Evolutionary conservation across 495 filamentous ascomycete species (phyloP), one percentile per base, ranked within the genome.

Genomic region (Neurospora sp.): DNA sequence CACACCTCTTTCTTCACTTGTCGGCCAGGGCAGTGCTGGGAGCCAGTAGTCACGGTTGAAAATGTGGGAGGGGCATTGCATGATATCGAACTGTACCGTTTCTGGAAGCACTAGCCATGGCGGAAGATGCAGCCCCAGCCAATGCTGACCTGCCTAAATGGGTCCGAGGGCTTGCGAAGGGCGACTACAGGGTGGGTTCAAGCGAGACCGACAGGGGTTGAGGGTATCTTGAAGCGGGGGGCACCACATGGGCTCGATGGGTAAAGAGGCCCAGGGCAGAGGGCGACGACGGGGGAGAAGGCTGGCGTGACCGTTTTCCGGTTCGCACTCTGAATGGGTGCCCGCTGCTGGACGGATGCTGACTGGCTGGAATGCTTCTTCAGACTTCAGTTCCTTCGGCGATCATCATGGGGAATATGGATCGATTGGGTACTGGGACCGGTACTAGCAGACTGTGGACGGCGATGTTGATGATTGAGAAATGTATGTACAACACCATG

Each of bases 141-240:
- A 78, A 75, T 70, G 73, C 54, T 73, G 78, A 82, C 80, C 80
- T 82, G 80, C 80, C 80, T 80, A 82, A 82, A 81, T 78, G 76
- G 79, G 80, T 69, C 66, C 78, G 79, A 82, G 73, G 79, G 80
- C 79, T 80, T 76, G 79, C 41, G 27, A 66, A 66, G 54, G 54
- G 54, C 54, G 31, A 66, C 54, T 66, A 66, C 54, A 66, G 54
- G 54, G 54, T 66, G 54, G 54, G 54, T 18, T 66, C 54, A 66
- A 35, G 27, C 54, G 54, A 66, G 54, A 66, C 54, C 62, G 77
- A 76, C 76, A 77, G 72, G 78, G 77, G 76, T 75, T 42, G 14
- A 39, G n/a, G 70, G 42, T 37, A 77, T 77, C 72, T 62, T 60
- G 76, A 76, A 78, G 77, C 77, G 79, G 78, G 78, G 71, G 72